Percentiles rank a stretch among this genome's conserved stretches.
Evolutionary conservation across 2,329 filamentous ascomycete species (phyloP).

Genomic region (Clonostachys byssicola): DNA sequence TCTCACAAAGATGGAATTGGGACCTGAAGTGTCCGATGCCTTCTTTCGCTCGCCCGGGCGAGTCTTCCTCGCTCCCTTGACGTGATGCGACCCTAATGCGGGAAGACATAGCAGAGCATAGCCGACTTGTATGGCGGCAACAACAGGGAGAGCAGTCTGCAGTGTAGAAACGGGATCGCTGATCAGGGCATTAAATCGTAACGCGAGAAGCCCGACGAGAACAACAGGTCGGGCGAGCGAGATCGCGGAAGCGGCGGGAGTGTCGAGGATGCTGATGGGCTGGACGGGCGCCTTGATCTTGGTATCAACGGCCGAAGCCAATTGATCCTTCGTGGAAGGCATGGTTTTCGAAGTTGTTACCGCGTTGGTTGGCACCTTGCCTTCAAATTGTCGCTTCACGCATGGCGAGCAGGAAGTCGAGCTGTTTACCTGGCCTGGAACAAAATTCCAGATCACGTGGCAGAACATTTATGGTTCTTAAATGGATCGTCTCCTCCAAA

Average conservation of each 20-base stretch:
- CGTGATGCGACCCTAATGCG: conserved; percentile 43
- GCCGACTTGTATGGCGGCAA: conserved; percentile 59
- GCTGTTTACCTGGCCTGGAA: too few relatives aligned
- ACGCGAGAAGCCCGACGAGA: conserved; percentile 58
- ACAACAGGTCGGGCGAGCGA: conserved; percentile 65
- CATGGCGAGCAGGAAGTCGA: too few relatives aligned
- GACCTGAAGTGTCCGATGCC: conserved; percentile 24
- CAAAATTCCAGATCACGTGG: too few relatives aligned
- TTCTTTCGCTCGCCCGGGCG: conserved; percentile 53
- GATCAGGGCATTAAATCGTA: conserved; percentile 64
- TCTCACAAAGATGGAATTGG: conserved; percentile 42
- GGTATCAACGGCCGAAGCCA: conserved; percentile 17
- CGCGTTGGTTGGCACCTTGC: too few relatives aligned
- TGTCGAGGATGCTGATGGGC: conserved; percentile 30
- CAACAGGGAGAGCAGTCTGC: conserved; percentile 52
- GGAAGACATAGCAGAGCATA: conserved; percentile 64
- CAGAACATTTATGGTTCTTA: too few relatives aligned
- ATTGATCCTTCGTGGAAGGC: conserved; percentile 14
- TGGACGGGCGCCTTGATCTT: conserved; percentile 21
- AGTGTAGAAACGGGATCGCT: conserved; percentile 65
- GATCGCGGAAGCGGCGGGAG: conserved; percentile 39
- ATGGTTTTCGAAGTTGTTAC: too few relatives aligned
- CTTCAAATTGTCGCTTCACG: too few relatives aligned
- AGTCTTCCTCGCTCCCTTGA: conserved; percentile 38
- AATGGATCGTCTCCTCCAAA: too few relatives aligned